These are phyloP conservation scores for Brassica rapa DNA, from an alignment of 345 rosid species.

Conservation along the genomic window DNA sequence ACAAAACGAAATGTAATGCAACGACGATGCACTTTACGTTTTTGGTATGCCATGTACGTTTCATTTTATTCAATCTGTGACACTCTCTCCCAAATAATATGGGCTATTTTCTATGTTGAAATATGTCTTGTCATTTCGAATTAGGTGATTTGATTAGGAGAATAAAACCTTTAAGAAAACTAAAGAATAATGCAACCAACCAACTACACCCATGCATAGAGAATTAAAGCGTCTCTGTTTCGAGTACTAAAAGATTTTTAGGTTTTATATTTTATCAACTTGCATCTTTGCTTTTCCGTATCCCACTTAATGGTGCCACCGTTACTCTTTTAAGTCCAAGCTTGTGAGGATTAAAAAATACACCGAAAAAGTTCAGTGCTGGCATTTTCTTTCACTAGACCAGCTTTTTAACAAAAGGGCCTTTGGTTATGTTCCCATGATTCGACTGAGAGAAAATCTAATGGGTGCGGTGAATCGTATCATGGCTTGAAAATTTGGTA, in stretches of 20 bases:
- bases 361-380: conserved; percentile 26
- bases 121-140: not conserved
- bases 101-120: not conserved
- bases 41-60: not conserved
- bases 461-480: conserved; percentile 23
- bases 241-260: conserved; percentile 10
- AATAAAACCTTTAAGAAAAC: conserved; percentile 3
- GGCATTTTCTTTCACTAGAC: conserved; percentile 29
- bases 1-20: not conserved
- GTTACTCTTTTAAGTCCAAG: conserved; percentile 20
- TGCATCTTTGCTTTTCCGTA: conserved; percentile 30
- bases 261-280: conserved; percentile 7
- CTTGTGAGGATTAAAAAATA: conserved; percentile 13
- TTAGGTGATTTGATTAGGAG: not conserved
- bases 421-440: conserved; percentile 28
- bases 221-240: conserved; percentile 25
- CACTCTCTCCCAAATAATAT: not conserved
- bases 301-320: conserved; percentile 27
- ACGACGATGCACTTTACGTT: not conserved
- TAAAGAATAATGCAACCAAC: conserved; percentile 28
- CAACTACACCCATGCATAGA: conserved; percentile 33
- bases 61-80: not conserved
- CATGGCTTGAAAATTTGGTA: not conserved
- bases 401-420: conserved; percentile 31
- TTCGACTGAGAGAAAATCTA: conserved; percentile 16